Evolutionary conservation across 1,139 yeast genomes (phyloP).

Genomic region (Ogataea hybrid): DNA sequence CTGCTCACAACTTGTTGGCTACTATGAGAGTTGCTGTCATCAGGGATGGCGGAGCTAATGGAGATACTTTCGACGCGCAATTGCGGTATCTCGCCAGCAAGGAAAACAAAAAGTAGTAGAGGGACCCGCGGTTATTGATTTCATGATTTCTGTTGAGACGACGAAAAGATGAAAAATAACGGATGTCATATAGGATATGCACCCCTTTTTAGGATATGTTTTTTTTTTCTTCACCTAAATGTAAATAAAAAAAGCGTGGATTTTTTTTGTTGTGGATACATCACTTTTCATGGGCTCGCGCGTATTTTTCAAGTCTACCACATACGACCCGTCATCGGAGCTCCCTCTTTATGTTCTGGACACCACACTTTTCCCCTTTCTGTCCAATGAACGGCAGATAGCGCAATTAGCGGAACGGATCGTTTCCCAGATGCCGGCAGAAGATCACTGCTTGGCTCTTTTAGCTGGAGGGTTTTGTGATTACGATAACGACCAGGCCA

Average conservation of each 20-base stretch:
- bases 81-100: constrained; percentile 48
- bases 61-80: constrained; percentile 53
- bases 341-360: constrained; percentile 32
- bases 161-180: background rate
- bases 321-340: constrained; percentile 25
- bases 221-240: constrained; percentile 2
- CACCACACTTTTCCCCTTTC: constrained; percentile 26
- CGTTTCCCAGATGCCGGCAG: constrained; percentile 21
- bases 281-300: constrained; percentile 11
- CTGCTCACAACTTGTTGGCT: constrained; percentile 94
- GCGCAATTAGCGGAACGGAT: constrained; percentile 18
- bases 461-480: constrained; percentile 29
- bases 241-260: constrained; percentile 1
- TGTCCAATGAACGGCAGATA: constrained; percentile 16
- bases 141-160: constrained; percentile 4
- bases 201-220: constrained; percentile 4
- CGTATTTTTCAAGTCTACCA: constrained; percentile 24
- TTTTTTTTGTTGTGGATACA: background rate
- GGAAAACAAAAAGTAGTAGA: constrained; percentile 23
- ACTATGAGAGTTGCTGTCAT: constrained; percentile 96
- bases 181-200: background rate
- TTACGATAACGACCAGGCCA: constrained; percentile 14
- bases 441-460: constrained; percentile 24
- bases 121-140: constrained; percentile 5
- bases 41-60: constrained; percentile 56